Conservation (phyloP, 208 protist species). For the Vickermania ingenoplastis region DNA sequence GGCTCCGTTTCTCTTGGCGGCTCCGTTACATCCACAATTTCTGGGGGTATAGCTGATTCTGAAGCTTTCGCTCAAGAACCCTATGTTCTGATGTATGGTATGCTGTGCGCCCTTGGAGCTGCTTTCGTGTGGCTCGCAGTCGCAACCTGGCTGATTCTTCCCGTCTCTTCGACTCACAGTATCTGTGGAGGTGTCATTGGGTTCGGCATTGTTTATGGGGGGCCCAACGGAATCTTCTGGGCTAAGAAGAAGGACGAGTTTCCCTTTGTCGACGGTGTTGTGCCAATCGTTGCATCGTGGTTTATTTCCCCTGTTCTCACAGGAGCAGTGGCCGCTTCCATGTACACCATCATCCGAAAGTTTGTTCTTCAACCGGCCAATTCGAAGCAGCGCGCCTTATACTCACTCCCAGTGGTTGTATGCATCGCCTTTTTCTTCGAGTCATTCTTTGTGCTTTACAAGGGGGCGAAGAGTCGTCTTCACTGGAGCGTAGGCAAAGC, state of each 20-base stretch:
- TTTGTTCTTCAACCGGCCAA: slow-evolving; percentile 51
- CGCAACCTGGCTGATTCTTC: slow-evolving; percentile 52
- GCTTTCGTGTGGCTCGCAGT: slow-evolving; percentile 60
- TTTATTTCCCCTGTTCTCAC: slow-evolving; percentile 74
- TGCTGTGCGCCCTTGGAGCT: slow-evolving; percentile 56
- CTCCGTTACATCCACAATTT: slow-evolving; percentile 70
- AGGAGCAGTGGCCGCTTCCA: slow-evolving; percentile 35
- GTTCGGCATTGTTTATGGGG: slow-evolving; percentile 73
- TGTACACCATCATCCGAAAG: slow-evolving; percentile 38
- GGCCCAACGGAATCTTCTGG: slow-evolving; percentile 40
- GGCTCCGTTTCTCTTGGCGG: slow-evolving; percentile 62
- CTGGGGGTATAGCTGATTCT: slow-evolving; percentile 58
- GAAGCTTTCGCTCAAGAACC: slow-evolving; percentile 38
- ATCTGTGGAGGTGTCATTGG: slow-evolving; percentile 72
- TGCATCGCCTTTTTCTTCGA: slow-evolving; percentile 67
- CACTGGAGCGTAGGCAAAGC: slow-evolving; percentile 40
- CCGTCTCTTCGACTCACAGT: slow-evolving; percentile 75
- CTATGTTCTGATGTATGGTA: slow-evolving; percentile 80
- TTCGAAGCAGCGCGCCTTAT: slow-evolving; percentile 36
- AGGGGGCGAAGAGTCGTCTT: slow-evolving; percentile 45
- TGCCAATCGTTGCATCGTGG: slow-evolving; percentile 68
- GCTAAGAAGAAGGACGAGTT: slow-evolving; percentile 40
- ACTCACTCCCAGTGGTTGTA: slow-evolving; percentile 55
- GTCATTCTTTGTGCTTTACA: slow-evolving; percentile 72
- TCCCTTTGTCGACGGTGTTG: slow-evolving; percentile 62